Evolutionary conservation across 495 filamentous ascomycete genomes (phyloP), one percentile per base, ranked within the genome.

Genomic region (Penicillium malachiteum): DNA sequence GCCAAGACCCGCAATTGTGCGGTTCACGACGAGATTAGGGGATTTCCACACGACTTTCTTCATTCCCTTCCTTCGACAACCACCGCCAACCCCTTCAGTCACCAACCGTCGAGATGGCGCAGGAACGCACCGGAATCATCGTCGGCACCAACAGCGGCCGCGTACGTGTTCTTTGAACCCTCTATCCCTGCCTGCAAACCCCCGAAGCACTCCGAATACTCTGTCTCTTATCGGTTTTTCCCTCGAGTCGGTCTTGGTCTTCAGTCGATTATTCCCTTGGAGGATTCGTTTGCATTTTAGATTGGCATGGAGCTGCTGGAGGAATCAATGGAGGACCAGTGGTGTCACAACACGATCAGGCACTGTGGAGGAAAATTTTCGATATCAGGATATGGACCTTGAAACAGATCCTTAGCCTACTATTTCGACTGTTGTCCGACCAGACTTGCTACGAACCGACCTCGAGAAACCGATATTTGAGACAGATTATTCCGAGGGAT

Each of bases 91-190:
- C 70, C 68, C 63, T 52, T 55, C 70, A 75, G 62, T 66, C 71
- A 64, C 64, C 66, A 72, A 73, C 67, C 72, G 69, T 71, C 69
- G 70, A 74, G 70, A 87, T 85, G 82, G 80, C 80, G 55, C 77
- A 79, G 70, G 83, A 85, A 76, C 83, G 85, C 71, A 83, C 80
- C 74, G 90, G 90, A 77, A 81, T 96, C 67, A 79, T 84, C 76
- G 78, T 86, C 71, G 92, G 92, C 70, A 72, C 91, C 69, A 96
- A 97, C 81, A 86, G 84, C 73, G 92, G 92, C 72, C 88, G 94
- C 79, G 90, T 94, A 91, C 70, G 85, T 82, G 65, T 52, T 61
- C 35, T 62, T 58, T 57, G 51, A 53, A 57, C 52, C 48, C 38
- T 39, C 48, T 32, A 31, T 48, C 38, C 44, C 48, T 32, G 31